Evolutionary conservation across 2,329 filamentous ascomycete genomes (phyloP).

Genomic region (Fusarium sp.): DNA sequence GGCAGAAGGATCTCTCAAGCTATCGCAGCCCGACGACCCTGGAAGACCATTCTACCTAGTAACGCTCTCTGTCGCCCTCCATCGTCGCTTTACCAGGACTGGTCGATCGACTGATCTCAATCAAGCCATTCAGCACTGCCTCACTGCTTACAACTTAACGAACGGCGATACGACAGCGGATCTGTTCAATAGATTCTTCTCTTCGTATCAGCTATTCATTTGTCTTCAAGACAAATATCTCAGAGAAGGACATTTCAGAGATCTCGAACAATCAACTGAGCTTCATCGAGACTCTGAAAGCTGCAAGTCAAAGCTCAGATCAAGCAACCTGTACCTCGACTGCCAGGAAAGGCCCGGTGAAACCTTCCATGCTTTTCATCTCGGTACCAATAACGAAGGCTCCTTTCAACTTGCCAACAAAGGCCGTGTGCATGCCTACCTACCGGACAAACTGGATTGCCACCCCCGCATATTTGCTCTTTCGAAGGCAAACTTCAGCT

Average conservation of each 20-base stretch:
- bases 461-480: neutral
- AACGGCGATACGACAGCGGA: neutral
- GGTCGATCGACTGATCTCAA: rapidly evolving
- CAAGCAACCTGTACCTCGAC: neutral
- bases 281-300: neutral
- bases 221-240: neutral
- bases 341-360: neutral
- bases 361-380: neutral
- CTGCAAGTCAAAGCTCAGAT: rapidly evolving
- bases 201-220: neutral
- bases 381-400: neutral
- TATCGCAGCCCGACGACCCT: rapidly evolving
- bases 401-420: rapidly evolving
- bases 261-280: neutral
- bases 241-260: rapidly evolving
- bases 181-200: rapidly evolving
- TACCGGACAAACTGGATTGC: neutral
- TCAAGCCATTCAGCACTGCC: rapidly evolving
- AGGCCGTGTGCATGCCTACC: neutral
- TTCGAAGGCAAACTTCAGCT: neutral
- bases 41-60: neutral
- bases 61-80: rapidly evolving
- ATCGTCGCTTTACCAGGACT: neutral
- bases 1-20: rapidly evolving
- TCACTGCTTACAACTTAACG: neutral